phyloP scores from a whole-genome alignment of 306 rosid genomes.

The Prunus mira region DNA sequence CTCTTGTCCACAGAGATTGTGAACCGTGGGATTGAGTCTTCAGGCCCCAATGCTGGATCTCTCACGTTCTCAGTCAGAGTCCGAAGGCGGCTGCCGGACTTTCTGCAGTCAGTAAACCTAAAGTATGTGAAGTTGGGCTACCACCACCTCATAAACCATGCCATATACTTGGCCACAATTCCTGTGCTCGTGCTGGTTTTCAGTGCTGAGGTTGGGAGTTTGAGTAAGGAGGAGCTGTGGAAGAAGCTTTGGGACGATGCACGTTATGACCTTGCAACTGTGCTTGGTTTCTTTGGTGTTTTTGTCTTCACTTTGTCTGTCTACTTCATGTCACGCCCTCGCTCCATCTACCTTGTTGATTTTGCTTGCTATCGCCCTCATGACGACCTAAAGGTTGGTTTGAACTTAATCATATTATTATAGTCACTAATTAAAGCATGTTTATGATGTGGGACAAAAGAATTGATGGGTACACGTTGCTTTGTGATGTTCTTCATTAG shows the following conservation, averaged over 20 bases:
- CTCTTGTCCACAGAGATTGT: slow-evolving; percentile 84
- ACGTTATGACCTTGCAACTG: slow-evolving; percentile 73
- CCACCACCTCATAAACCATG: slow-evolving; percentile 88
- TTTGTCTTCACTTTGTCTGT: slow-evolving; percentile 85
- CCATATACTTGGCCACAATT: slow-evolving; percentile 70
- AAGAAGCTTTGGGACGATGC: slow-evolving; percentile 86
- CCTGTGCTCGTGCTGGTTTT: slow-evolving; percentile 75
- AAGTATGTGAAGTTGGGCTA: slow-evolving; percentile 92
- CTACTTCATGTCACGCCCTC: slow-evolving; percentile 87
- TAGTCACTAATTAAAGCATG: neutral
- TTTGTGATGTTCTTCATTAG: slow-evolving; percentile 26
- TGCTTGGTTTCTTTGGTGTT: slow-evolving; percentile 66
- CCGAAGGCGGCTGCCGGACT: slow-evolving; percentile 77
- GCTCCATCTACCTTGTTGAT: slow-evolving; percentile 80
- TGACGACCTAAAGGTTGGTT: slow-evolving; percentile 67
- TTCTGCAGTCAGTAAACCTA: slow-evolving; percentile 87
- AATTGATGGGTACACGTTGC: neutral
- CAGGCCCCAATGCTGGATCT: slow-evolving; percentile 95
- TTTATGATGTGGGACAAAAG: neutral
- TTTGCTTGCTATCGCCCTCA: slow-evolving; percentile 71
- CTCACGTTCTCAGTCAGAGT: slow-evolving; percentile 81
- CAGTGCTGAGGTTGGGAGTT: slow-evolving; percentile 86
- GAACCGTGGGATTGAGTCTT: slow-evolving; percentile 76
- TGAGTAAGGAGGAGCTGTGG: slow-evolving; percentile 80
- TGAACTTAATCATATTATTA: neutral